Conservation (phyloP, 2,329 filamentous ascomycete genomes). For the Exophiala bonariae region DNA sequence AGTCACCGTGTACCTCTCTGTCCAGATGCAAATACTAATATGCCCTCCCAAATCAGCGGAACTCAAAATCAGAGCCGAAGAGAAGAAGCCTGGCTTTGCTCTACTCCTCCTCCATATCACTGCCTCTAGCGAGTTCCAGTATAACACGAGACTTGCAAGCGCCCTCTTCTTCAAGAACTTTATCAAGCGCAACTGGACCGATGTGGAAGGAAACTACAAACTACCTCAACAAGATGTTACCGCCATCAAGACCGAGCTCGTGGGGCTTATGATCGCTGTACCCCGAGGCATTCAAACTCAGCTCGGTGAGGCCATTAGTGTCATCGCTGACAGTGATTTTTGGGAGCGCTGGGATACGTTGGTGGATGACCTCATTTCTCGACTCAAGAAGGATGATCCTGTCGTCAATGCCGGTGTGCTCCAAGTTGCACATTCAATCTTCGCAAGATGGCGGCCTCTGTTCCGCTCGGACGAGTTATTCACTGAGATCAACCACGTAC, state of each 20-base stretch:
- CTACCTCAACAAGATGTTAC: constrained; percentile 77
- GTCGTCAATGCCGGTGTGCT: constrained; percentile 90
- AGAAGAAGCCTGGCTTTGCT: constrained; percentile 83
- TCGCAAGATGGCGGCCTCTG: constrained; percentile 90
- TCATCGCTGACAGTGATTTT: constrained; percentile 97
- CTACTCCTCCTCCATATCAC: constrained; percentile 87
- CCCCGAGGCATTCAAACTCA: constrained; percentile 87
- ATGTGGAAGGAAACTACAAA: constrained; percentile 93
- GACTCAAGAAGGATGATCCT: constrained; percentile 77
- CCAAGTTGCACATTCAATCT: constrained; percentile 97
- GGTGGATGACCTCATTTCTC: constrained; percentile 85
- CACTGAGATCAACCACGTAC: constrained; percentile 93
- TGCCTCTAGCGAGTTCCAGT: constrained; percentile 68
- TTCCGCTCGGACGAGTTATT: constrained; percentile 92
- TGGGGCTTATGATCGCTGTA: constrained; percentile 93
- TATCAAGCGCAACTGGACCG: constrained; percentile 90
- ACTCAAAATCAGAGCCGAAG: constrained; percentile 72
- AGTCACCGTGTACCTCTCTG: constrained; percentile 17
- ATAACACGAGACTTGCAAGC: constrained; percentile 79
- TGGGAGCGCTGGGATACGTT: constrained; percentile 96
- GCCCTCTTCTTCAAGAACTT: constrained; percentile 99
- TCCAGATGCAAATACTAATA: constrained; percentile 7
- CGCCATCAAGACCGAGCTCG: constrained; percentile 91
- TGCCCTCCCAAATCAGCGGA: constrained; percentile 70
- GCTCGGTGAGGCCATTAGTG: constrained; percentile 92